Conservation (phyloP, 75 land plant genomes). For the Selaginella tamariscina region DNA sequence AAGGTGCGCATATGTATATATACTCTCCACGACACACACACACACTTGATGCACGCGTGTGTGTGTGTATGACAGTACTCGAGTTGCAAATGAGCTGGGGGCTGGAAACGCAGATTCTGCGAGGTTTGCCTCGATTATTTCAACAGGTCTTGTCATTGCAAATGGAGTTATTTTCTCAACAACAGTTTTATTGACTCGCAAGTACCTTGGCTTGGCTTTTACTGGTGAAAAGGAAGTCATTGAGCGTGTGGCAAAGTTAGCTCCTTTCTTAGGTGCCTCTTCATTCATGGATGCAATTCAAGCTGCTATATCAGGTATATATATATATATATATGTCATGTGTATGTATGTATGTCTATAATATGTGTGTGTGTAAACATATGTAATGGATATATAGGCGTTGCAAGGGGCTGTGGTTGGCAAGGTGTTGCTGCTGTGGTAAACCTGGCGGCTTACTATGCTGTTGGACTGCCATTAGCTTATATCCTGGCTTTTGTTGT, state of each 20-base stretch:
- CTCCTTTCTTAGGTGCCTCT: conserved; percentile 44
- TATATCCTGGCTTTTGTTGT: conserved; percentile 41
- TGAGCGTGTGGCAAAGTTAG: conserved; percentile 36
- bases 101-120: conserved; percentile 53
- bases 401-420: conserved; percentile 74
- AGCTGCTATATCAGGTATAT: conserved; percentile 62
- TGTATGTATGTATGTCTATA: too few species aligned
- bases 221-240: conserved; percentile 53
- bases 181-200: conserved; percentile 30
- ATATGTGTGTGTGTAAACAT: too few species aligned
- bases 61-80: conserved; percentile 27
- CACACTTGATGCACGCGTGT: background rate
- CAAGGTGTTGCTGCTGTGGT: conserved; percentile 49
- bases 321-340: background rate
- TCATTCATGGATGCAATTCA: conserved; percentile 53
- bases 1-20: conserved; percentile 23
- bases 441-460: conserved; percentile 52
- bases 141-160: conserved; percentile 26
- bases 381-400: conserved; percentile 47
- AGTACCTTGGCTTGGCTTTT: conserved; percentile 47
- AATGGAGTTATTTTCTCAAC: conserved; percentile 31
- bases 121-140: conserved; percentile 34
- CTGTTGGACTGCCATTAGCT: conserved; percentile 47
- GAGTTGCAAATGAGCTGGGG: conserved; percentile 69
- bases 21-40: too few species aligned